Base-by-base conservation (phyloP, 2,329 filamentous ascomycete genomes). In the Claviceps digitariae region DNA sequence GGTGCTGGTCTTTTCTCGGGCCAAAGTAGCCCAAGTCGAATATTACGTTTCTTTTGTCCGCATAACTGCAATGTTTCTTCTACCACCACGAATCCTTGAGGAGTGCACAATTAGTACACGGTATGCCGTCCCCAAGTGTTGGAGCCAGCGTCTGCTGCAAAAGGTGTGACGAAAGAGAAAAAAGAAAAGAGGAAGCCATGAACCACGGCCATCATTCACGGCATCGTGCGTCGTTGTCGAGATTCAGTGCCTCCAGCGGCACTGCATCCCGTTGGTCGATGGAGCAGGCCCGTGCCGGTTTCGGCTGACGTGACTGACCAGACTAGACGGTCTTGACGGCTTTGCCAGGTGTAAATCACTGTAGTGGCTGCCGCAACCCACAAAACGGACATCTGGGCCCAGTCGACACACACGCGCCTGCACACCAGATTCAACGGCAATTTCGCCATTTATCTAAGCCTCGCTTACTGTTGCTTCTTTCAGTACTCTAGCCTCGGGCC, bases 391-490 rank as follows among this genome's bases (percentile, higher is more conserved):
- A 36, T 48, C 31, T 21, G 31, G 47, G 23, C 31, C 43, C 41
- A 40, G 41, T 52, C 15, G 31, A 13, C 50, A 29, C 23, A 10
- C 29, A 12, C 43, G 20, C 31, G 50, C 49, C 20, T 51, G 43
- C 51, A 43, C 38, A 43, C 38, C 27, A 29, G n/a, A n/a, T n/a
- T 38, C 31, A 43, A 41, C 25, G 45, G 45, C 36, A 9, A 23
- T 25, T 48, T n/a, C 27, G 45, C 41, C 20, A 25, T 48, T 31
- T 23, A 9, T 21, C 34, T 31, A 27, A 6, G 38, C 10, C 47
- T 56, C 55, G 55, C 55, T 54, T 56, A 54, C 41, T 15, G 25
- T 52, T 54, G 15, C 55, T 54, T n/a, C 45, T 54, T 56, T 53
- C 15, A 29, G 54, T 27, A 44, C n/a, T n/a, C n/a, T n/a, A n/a